Conservation (phyloP, 805 yeast species). For the Metschnikowia orientalis region DNA sequence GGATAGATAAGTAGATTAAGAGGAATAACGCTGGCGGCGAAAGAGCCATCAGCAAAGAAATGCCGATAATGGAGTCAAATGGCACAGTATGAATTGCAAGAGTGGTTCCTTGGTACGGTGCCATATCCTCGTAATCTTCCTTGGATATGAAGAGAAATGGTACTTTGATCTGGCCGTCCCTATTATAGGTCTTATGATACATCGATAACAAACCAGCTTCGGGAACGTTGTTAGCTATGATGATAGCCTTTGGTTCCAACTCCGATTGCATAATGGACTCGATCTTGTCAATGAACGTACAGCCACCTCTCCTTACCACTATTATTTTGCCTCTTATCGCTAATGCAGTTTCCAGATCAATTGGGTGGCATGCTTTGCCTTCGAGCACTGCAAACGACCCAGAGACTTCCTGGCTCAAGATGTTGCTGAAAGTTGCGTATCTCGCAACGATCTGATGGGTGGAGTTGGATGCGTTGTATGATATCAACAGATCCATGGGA, state of each 20-base stretch:
- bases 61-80: conserved; percentile 35
- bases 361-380: conserved; percentile 26
- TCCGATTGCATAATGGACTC: conserved; percentile 34
- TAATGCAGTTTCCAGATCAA: conserved; percentile 9
- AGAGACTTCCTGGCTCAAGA: conserved; percentile 23
- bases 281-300: conserved; percentile 53
- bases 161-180: conserved; percentile 31
- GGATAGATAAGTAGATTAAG: conserved; percentile 29
- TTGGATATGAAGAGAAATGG: conserved; percentile 52
- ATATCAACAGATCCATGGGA: conserved; percentile 37
- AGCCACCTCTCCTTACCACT: conserved; percentile 41
- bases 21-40: conserved; percentile 41
- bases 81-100: conserved; percentile 30
- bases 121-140: conserved; percentile 31
- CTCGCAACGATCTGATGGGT: conserved; percentile 27
- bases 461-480: conserved; percentile 24
- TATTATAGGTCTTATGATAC: conserved; percentile 46
- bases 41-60: conserved; percentile 38
- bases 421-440: conserved; percentile 41
- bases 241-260: conserved; percentile 43
- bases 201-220: conserved; percentile 47
- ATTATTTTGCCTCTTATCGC: conserved; percentile 23
- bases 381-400: conserved; percentile 27
- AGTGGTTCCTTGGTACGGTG: conserved; percentile 11
- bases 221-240: conserved; percentile 54